Evolutionary conservation across 2,329 filamentous ascomycete species (phyloP).

Genomic region (Graphiopsis chlorocephala): DNA sequence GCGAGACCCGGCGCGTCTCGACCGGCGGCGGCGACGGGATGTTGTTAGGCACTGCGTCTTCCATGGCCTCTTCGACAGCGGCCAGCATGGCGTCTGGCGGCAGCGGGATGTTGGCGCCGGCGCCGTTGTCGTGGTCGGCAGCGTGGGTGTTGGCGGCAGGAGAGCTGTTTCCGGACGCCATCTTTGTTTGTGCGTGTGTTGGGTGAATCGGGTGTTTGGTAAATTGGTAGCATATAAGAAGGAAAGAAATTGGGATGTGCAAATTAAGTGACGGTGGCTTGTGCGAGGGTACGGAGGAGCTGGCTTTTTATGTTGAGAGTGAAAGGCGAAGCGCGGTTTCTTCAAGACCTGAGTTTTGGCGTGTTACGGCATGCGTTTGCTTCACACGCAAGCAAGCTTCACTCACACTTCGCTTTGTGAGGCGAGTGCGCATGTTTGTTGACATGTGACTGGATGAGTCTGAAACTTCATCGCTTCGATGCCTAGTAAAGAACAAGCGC

Average conservation of each 20-base stretch:
- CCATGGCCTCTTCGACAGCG: background rate
- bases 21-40: background rate
- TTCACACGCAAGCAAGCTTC: background rate
- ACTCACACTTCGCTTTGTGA: background rate
- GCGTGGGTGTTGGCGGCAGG: background rate
- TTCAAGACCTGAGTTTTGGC: background rate
- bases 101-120: background rate
- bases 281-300: background rate
- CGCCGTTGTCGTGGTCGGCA: background rate
- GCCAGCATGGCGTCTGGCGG: background rate
- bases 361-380: background rate
- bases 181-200: background rate
- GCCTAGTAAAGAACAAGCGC: background rate
- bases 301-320: background rate
- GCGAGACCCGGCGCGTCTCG: slow-evolving; percentile 2
- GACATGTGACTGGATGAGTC: background rate
- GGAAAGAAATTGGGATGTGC: background rate
- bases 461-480: background rate
- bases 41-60: background rate
- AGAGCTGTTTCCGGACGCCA: background rate
- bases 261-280: background rate
- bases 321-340: background rate
- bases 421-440: background rate
- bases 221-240: background rate
- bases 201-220: background rate